Conservation (phyloP, 495 filamentous ascomycete genomes). For the Talaromyces borbonicus region DNA sequence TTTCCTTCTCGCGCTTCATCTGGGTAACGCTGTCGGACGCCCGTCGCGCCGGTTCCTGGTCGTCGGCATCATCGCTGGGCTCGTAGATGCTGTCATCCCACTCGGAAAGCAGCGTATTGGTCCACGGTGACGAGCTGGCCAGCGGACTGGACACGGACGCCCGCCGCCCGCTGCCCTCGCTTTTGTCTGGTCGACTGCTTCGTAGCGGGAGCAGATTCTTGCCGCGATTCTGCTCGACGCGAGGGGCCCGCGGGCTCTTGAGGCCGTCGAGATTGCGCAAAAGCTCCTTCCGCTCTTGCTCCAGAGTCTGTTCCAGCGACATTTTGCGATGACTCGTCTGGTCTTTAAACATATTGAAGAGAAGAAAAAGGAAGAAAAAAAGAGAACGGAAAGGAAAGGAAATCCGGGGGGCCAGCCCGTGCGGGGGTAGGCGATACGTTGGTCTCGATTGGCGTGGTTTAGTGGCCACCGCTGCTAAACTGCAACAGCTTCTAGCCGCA, state of each 20-base stretch:
- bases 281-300: slow-evolving; percentile 64
- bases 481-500: no score
- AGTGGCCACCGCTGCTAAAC: background rate
- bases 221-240: slow-evolving; percentile 13
- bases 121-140: slow-evolving; percentile 7
- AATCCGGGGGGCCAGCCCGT: slow-evolving; percentile 3
- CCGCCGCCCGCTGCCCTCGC: slow-evolving; percentile 6
- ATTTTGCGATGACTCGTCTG: slow-evolving; percentile 17
- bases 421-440: background rate
- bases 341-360: slow-evolving; percentile 11
- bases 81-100: slow-evolving; percentile 8
- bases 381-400: slow-evolving; percentile 1
- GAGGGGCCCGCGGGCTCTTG: slow-evolving; percentile 5
- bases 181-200: background rate
- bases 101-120: slow-evolving; percentile 6
- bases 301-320: slow-evolving; percentile 63
- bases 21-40: slow-evolving; percentile 8
- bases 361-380: background rate
- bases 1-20: background rate
- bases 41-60: slow-evolving; percentile 5
- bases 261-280: slow-evolving; percentile 49
- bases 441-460: background rate
- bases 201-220: slow-evolving; percentile 18
- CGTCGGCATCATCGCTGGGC: slow-evolving; percentile 2
- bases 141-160: slow-evolving; percentile 6